phyloP scores from a whole-genome alignment of 768 basidiomycete genomes.

The Termitomyces heimii region DNA sequence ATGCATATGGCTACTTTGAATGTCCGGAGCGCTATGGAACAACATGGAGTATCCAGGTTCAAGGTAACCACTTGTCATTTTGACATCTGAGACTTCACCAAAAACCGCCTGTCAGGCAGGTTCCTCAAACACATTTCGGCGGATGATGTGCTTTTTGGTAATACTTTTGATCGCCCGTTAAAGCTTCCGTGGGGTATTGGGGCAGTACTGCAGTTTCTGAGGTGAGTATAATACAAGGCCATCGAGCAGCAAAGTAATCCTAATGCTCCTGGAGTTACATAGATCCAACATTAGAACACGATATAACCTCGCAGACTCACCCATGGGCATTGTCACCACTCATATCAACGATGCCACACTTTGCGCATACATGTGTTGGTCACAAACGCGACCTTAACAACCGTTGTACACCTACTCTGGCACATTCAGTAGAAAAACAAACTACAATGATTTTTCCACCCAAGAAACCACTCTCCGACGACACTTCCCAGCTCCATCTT shows the following conservation, averaged over 20 bases:
- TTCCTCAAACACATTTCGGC: no score
- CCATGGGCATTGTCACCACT: conserved; percentile 91
- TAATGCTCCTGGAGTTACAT: conserved; percentile 48
- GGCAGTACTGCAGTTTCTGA: no score
- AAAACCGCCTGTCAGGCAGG: conserved; percentile 74
- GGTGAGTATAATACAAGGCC: conserved; percentile 31
- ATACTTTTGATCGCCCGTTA: no score
- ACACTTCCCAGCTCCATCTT: conserved; percentile 48
- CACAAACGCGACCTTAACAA: conserved; percentile 29
- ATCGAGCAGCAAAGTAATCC: background rate
- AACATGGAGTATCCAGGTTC: no score
- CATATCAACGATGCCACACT: conserved; percentile 77
- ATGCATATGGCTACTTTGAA: no score
- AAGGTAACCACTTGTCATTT: conserved; percentile 15
- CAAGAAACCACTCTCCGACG: conserved; percentile 41
- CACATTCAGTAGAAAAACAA: no score
- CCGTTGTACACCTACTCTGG: no score
- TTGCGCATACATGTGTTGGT: conserved; percentile 46
- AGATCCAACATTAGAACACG: conserved; percentile 83
- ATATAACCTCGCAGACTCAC: conserved; percentile 65
- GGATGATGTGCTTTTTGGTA: no score
- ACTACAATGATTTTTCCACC: conserved; percentile 39
- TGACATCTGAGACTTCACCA: background rate
- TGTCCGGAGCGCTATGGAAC: no score
- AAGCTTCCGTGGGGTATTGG: no score